Conservation (phyloP, 768 basidiomycete species). For the Coprinellus micaceus region DNA sequence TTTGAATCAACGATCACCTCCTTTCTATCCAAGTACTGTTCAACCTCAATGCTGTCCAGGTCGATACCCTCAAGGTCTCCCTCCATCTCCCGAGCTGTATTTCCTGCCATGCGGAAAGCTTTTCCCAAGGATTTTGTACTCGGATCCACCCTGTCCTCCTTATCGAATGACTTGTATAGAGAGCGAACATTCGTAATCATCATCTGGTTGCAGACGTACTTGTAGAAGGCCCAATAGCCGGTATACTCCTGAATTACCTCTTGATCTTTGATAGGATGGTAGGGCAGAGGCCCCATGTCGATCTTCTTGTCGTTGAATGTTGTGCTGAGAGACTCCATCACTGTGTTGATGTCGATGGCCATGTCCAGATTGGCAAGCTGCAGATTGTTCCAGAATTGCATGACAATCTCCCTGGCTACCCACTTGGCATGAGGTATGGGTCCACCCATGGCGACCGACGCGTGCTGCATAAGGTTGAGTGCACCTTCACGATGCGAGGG, state of each 20-base stretch:
- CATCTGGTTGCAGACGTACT: not conserved
- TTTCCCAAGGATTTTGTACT: not conserved
- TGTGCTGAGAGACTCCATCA: not conserved
- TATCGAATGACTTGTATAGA: not conserved
- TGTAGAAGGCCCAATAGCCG: not conserved
- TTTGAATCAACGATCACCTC: too few relatives aligned
- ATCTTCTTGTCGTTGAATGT: not conserved
- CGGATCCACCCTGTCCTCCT: not conserved
- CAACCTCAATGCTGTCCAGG: too few relatives aligned
- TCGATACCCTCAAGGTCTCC: too few relatives aligned
- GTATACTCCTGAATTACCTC: not conserved
- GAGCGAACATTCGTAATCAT: not conserved
- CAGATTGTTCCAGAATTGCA: not conserved
- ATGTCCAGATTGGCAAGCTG: not conserved
- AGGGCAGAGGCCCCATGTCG: not conserved
- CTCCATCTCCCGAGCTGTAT: too few relatives aligned
- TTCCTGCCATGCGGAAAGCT: not conserved
- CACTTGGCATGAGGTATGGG: not conserved
- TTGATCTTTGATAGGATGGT: not conserved
- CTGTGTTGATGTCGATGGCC: not conserved
- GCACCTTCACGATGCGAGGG: not conserved
- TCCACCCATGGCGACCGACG: not conserved
- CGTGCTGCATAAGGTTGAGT: not conserved
- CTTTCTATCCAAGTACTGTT: too few relatives aligned
- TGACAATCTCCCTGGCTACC: not conserved